A percentile compares a stretch with the other conserved stretches of the same genome.
phyloP scores from a whole-genome alignment of 2,329 filamentous ascomycete genomes.

The Arthrinium phaeospermum region DNA sequence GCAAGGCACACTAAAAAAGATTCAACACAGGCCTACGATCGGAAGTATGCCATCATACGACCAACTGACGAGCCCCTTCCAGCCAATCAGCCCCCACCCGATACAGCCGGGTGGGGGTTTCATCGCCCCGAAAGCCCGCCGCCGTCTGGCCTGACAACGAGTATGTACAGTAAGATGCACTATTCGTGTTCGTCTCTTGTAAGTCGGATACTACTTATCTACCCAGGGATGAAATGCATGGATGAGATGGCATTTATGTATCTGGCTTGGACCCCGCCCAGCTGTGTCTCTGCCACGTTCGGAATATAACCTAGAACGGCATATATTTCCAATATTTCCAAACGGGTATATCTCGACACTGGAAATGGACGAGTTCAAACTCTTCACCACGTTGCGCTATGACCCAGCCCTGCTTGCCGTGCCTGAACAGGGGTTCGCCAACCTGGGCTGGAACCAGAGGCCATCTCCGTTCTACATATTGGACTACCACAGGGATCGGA shows the following conservation, averaged over 20 bases:
- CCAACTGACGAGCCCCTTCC: background rate
- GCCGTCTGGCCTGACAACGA: background rate
- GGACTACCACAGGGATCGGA: constrained; percentile 76
- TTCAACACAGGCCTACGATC: background rate
- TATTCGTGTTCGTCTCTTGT: background rate
- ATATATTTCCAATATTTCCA: background rate
- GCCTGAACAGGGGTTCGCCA: constrained; percentile 42
- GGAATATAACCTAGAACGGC: background rate
- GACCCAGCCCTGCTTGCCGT: constrained; percentile 62
- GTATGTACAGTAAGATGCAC: background rate
- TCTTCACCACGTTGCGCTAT: constrained; percentile 77
- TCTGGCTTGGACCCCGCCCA: background rate
- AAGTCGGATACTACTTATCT: background rate
- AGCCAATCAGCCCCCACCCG: background rate
- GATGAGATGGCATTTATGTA: background rate
- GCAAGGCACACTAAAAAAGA: constrained; percentile 3
- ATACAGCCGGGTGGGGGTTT: constrained; percentile 1
- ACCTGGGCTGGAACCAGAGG: constrained; percentile 59
- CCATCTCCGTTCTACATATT: constrained; percentile 79
- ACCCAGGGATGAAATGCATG: background rate
- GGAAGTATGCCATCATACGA: constrained; percentile 12
- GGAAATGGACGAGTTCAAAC: constrained; percentile 52
- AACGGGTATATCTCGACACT: background rate
- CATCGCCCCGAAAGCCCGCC: background rate
- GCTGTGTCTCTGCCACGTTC: background rate